Evolutionary conservation across 345 rosid genomes (phyloP).

Genomic region (Populus simonii): DNA sequence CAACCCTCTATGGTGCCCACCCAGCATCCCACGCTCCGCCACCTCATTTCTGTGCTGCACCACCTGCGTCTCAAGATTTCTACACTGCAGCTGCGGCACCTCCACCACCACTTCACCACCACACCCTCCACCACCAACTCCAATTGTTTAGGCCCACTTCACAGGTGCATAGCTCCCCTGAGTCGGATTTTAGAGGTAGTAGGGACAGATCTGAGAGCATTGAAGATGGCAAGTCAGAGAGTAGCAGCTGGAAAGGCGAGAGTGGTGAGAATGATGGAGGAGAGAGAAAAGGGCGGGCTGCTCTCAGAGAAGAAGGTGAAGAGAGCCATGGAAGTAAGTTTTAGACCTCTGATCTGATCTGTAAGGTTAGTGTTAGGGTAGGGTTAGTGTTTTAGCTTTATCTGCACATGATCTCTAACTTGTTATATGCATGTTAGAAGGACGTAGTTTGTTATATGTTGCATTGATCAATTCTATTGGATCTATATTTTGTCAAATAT

Average conservation of each 20-base stretch:
- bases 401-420: not conserved
- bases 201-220: slow-evolving; percentile 74
- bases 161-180: slow-evolving; percentile 51
- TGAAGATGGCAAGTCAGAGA: slow-evolving; percentile 80
- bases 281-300: slow-evolving; percentile 64
- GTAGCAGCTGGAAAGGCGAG: slow-evolving; percentile 74
- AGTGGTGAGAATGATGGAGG: slow-evolving; percentile 51
- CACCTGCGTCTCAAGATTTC: slow-evolving; percentile 60
- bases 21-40: slow-evolving; percentile 45
- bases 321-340: slow-evolving; percentile 84
- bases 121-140: slow-evolving; percentile 50
- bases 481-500: not conserved
- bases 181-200: slow-evolving; percentile 40
- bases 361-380: not conserved
- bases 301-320: slow-evolving; percentile 68
- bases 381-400: slow-evolving; percentile 1
- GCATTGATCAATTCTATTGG: not conserved
- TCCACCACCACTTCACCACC: slow-evolving; percentile 47
- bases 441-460: not conserved
- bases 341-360: slow-evolving; percentile 13
- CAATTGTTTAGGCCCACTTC: slow-evolving; percentile 51
- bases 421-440: not conserved
- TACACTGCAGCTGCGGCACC: slow-evolving; percentile 45
- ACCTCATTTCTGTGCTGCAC: slow-evolving; percentile 65
- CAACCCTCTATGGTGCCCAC: slow-evolving; percentile 54